A percentile compares a stretch with the other conserved stretches of the same genome.
Evolutionary conservation across 345 rosid species (phyloP).

Genomic region (Lagerstroemia speciosa): DNA sequence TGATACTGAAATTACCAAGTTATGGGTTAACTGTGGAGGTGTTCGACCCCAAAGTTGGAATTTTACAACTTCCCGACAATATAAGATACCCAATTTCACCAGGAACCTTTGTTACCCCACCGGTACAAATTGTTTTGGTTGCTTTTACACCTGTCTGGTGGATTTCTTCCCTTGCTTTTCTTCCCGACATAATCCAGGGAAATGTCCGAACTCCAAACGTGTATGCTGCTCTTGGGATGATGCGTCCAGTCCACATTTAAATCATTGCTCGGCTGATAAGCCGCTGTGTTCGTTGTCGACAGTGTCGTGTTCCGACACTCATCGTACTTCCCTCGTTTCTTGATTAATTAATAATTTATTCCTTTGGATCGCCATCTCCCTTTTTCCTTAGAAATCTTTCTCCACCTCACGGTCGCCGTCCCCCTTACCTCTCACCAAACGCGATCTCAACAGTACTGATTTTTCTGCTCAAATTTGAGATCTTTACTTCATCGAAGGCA

Average conservation of each 20-base stretch:
- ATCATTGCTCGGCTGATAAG: too few species aligned
- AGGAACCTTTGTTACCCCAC: too few species aligned
- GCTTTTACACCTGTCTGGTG: background rate
- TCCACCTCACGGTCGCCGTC: background rate
- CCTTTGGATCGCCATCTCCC: background rate
- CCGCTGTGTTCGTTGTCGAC: background rate
- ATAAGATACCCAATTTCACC: too few species aligned
- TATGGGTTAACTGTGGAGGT: too few species aligned
- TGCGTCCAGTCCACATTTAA: too few species aligned
- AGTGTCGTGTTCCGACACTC: background rate
- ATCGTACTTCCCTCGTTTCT: background rate
- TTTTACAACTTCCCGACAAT: too few species aligned
- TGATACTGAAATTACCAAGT: too few species aligned
- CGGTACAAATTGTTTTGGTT: too few species aligned
- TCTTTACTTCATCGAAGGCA: conserved; percentile 3
- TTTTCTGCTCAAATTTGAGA: conserved; percentile 1
- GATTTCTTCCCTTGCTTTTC: background rate
- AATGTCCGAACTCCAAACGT: background rate
- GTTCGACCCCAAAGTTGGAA: too few species aligned
- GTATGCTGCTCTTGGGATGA: too few species aligned
- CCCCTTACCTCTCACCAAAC: background rate
- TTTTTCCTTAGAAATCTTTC: background rate
- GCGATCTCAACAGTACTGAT: background rate
- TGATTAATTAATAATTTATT: background rate
- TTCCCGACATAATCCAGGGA: background rate